Evolutionary conservation across 371 early-diverging fungal species (phyloP).

Genomic region (Circinella minor): DNA sequence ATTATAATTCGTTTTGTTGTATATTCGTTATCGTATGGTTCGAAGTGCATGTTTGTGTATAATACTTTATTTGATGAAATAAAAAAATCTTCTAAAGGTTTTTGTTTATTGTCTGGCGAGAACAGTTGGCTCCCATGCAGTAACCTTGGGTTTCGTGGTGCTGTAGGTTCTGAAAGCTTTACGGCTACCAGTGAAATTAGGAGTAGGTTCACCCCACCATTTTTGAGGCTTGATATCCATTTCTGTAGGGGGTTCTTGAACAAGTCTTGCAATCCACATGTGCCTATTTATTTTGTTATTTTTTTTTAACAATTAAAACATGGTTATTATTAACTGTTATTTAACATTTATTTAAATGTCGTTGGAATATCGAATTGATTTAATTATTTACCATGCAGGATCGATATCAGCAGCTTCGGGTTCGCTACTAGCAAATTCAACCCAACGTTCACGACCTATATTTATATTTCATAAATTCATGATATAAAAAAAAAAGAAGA

Average conservation of each 20-base stretch:
- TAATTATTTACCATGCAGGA: constrained; percentile 79
- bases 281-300: constrained; percentile 62
- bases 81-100: background rate
- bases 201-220: constrained; percentile 55
- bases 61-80: background rate
- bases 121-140: constrained; percentile 78
- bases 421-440: constrained; percentile 77
- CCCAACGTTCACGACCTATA: constrained; percentile 91
- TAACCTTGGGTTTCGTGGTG: constrained; percentile 84
- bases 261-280: constrained; percentile 87
- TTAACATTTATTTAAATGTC: background rate
- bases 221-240: constrained; percentile 46
- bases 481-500: constrained; percentile 1
- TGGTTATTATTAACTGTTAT: background rate
- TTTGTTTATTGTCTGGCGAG: constrained; percentile 47
- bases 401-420: constrained; percentile 85
- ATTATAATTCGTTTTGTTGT: too few species aligned
- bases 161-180: constrained; percentile 85
- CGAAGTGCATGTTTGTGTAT: background rate
- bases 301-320: background rate
- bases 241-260: constrained; percentile 82
- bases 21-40: background rate
- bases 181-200: constrained; percentile 75
- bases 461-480: background rate
- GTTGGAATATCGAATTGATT: background rate